Base-by-base conservation (phyloP, 768 basidiomycete species). In the Leccinellum albellum region DNA sequence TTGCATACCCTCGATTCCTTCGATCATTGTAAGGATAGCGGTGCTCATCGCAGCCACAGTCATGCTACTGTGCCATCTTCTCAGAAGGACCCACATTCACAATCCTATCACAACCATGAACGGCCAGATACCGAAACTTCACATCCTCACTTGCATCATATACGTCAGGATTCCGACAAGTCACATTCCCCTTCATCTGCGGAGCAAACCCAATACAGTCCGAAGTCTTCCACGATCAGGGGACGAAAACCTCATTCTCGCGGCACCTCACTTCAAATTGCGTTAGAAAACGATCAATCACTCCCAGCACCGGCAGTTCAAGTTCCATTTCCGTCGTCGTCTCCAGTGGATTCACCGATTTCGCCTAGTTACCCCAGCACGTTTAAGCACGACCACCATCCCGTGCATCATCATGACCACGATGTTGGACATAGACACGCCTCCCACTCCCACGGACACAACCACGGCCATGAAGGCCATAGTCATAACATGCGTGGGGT, bases 401-500 rank as follows among this genome's bases (percentile, higher is more conserved):
- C 71, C 42, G 65, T 58, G 23, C 66, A 68, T 40, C 57, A 63
- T 21, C 59, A 61, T 42, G 20, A 42, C 31, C 56, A 60, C 40
- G 55, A 63, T 48, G 35, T 45, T 55, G 61, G 58, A 50, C 60
- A 79, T 55, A 74, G 72, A n/a, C 70, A 79, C 58, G 78, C 85
- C 59, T 71, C 76, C 50, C 80, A 83, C 60, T 74, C 79, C 48
- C 83, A 86, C 69, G 70, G 74, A 3, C 85, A 82, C 64, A 70
- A 73, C 42, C 79, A 78, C 29, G 73, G 76, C 12, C 88, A 87
- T 63, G 89, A 94, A 71, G 88, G 91, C 1, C 94, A 96, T 66
- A 93, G 91, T 72, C 93, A 98, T 71, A 99, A 99, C 70, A 99
- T 99, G 97, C 89, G 94, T 32, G 97, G 97, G 17, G 94, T 99